These are phyloP conservation scores for Ammopiptanthus mongolicus DNA, from an alignment of 306 rosid species.

Conservation along the genomic window DNA sequence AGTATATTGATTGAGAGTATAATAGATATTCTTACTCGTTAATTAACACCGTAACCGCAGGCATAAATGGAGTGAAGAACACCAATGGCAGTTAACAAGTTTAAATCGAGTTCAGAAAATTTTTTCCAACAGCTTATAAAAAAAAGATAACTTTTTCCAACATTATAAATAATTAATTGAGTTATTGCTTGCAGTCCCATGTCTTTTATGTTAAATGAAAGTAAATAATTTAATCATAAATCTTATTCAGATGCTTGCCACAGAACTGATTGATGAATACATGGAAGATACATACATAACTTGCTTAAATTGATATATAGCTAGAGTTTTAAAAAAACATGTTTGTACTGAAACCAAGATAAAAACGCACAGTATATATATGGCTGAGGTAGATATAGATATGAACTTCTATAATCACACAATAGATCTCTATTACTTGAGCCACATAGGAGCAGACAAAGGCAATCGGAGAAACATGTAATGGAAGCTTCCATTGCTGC, in stretches of 20 bases:
- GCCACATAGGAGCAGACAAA: background rate
- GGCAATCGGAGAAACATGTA: constrained; percentile 6
- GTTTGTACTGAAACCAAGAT: background rate
- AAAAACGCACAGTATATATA: constrained; percentile 2
- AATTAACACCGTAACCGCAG: background rate
- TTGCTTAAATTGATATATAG: background rate
- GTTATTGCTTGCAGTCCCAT: background rate
- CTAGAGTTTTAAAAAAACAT: background rate
- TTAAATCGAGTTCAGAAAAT: background rate
- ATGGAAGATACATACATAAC: constrained; percentile 7
- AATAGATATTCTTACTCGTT: background rate
- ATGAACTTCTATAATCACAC: constrained; percentile 22
- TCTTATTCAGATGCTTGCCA: background rate
- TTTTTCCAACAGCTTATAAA: no score
- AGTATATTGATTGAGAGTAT: no score
- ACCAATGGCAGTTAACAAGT: background rate
- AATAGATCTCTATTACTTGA: constrained; percentile 15
- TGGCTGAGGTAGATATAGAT: constrained; percentile 7
- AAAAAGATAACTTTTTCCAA: background rate
- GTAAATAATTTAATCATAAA: background rate
- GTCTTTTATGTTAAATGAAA: background rate
- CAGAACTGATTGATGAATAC: background rate
- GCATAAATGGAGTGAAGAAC: no score
- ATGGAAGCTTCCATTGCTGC: constrained; percentile 26
- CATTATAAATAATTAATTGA: background rate